phyloP scores from a whole-genome alignment of 345 rosid species.

The Citrus inodora region DNA sequence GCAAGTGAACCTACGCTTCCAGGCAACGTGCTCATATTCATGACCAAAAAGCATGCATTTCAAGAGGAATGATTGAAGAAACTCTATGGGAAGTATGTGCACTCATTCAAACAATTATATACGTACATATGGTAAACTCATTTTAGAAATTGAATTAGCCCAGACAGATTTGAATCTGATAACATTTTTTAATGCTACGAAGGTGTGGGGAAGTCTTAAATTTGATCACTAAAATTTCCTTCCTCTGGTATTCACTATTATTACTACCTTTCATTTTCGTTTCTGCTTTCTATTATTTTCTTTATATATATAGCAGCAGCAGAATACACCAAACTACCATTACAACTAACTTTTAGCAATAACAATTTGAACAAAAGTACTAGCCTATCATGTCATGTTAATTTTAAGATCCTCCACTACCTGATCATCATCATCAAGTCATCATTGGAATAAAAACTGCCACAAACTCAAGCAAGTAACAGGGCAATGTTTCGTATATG shows the following conservation, averaged over 20 bases:
- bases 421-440: not conserved
- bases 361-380: not conserved
- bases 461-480: not conserved
- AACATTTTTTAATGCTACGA: not conserved
- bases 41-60: not conserved
- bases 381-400: not conserved
- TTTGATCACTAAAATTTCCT: not conserved
- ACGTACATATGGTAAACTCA: not conserved
- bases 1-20: not conserved
- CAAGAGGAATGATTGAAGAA: not conserved
- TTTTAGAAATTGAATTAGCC: not conserved
- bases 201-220: not conserved
- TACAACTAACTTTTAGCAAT: not conserved
- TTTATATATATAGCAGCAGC: not conserved
- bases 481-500: not conserved
- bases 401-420: not conserved
- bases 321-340: not conserved
- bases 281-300: not conserved
- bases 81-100: not conserved
- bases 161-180: not conserved
- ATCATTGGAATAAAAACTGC: not conserved
- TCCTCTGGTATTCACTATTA: not conserved
- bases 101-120: not conserved
- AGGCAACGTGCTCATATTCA: not conserved
- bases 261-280: not conserved